Base-by-base conservation (phyloP, 352 stramenopile genomes). In the Salisapilia sapeloensis region DNA sequence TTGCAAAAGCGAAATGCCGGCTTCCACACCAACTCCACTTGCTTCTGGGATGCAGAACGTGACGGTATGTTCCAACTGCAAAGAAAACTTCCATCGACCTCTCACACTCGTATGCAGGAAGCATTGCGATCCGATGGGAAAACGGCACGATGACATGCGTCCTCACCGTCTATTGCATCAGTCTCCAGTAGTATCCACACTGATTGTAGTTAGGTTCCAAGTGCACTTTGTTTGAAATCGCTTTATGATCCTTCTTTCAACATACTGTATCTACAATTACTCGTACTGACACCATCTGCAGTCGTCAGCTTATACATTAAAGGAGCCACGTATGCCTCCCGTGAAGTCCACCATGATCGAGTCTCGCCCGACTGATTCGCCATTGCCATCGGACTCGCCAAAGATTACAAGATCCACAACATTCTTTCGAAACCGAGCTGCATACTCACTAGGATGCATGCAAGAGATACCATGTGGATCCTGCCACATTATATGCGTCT, bases 1-100 rank as follows among this genome's bases (percentile, higher is more conserved):
- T 48, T 92, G n/a, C 76, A 92, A 46, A 92, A 92, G 65, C 58
- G 72, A 14, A 92, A 92, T 38, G 66, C 72, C 9, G 72, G 76
- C 27, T 85, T 66, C 40, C 76, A 92, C 53, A 85, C 70, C 44
- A 89, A 81, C 42, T 87, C 72, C 26, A 63, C 76, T 17, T 89
- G 72, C 44, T 86, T 86, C 50, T 92, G 76, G 76, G 72, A 92
- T 39, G 62, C 76, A 19, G 52, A 84, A 23, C 75, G 67, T 19
- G 76, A 92, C 38, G 76, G 74, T 86, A 33, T 39, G 67, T 38
- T 4, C 17, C 13, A n/a, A 6, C 9, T 25, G 14, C 8, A 15
- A 38, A 28, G 29, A 27, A 11, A 38, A n/a, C 27, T 29, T 33
- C 1, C 17, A 12, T 6, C 11, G 17, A n/a, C 14, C 37, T 29